Conservation (phyloP, 495 filamentous ascomycete genomes). For the Xylaria intraflava region DNA sequence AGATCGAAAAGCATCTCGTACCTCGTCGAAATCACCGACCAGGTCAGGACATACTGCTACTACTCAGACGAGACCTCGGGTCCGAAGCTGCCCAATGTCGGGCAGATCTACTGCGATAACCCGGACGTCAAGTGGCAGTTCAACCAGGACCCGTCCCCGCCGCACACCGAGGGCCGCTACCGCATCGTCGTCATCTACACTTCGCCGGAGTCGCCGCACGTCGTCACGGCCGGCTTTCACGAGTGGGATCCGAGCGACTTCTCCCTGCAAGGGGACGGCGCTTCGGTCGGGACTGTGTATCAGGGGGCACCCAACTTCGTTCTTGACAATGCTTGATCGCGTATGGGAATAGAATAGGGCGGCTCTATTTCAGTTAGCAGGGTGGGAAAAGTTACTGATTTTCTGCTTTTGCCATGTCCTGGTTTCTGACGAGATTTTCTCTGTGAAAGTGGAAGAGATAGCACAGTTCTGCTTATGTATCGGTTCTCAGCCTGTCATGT, state of each 20-base stretch:
- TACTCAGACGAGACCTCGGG: constrained; percentile 18
- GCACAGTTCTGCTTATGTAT: no score
- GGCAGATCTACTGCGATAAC: constrained; percentile 13
- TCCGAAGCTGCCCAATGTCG: constrained; percentile 13
- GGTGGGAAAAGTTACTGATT: no score
- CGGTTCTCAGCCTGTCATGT: no score
- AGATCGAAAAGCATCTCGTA: constrained; percentile 17
- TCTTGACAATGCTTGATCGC: no score
- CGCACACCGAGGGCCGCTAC: constrained; percentile 16
- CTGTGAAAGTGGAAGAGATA: no score
- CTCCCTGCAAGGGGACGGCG: constrained; percentile 9
- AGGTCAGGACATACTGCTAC: constrained; percentile 9
- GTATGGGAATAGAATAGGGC: no score
- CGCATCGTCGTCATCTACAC: constrained; percentile 21
- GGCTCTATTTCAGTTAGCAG: no score
- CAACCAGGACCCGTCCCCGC: constrained; percentile 20
- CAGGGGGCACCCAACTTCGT: constrained; percentile 17
- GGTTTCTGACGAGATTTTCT: no score
- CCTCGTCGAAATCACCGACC: constrained; percentile 14
- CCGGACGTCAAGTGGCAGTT: constrained; percentile 21
- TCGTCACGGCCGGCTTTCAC: constrained; percentile 13
- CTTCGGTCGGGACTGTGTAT: constrained; percentile 16
- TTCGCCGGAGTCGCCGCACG: background rate
- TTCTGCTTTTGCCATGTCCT: no score
- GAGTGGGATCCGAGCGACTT: constrained; percentile 23